Evolutionary conservation across 768 basidiomycete genomes (phyloP).

Genomic region (Calocera cornea): DNA sequence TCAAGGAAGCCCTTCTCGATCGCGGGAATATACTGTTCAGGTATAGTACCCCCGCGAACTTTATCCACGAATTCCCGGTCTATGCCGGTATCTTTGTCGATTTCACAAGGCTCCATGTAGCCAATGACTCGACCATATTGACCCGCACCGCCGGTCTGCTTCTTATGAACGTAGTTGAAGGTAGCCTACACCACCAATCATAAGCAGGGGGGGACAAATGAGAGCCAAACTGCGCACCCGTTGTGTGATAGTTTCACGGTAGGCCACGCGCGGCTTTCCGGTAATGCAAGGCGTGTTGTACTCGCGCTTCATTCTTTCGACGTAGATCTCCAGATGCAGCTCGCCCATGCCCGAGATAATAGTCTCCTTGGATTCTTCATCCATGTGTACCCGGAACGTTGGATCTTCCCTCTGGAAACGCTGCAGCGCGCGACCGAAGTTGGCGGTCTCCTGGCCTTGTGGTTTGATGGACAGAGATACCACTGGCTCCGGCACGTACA

Average conservation of each 20-base stretch:
- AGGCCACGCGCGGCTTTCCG: constrained; percentile 92
- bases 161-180: constrained; percentile 91
- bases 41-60: neutral
- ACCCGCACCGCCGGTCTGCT: constrained; percentile 93
- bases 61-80: constrained; percentile 38
- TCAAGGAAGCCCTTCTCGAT: constrained; percentile 74
- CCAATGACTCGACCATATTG: constrained; percentile 92
- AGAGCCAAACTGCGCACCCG: constrained; percentile 19
- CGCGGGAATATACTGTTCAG: neutral
- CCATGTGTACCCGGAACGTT: constrained; percentile 94
- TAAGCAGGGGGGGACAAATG: neutral
- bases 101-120: constrained; percentile 77
- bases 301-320: constrained; percentile 96
- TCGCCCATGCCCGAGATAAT: constrained; percentile 99
- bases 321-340: constrained; percentile 95
- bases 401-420: constrained; percentile 99
- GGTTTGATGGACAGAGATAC: constrained; percentile 92
- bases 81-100: constrained; percentile 62
- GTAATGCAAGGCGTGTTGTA: constrained; percentile 88
- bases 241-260: constrained; percentile 84
- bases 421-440: constrained; percentile 91
- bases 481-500: constrained; percentile 98
- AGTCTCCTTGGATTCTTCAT: constrained; percentile 90
- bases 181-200: constrained; percentile 29
- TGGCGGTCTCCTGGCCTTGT: constrained; percentile 81